Percentiles rank a stretch among this genome's conserved stretches.
Evolutionary conservation across 495 filamentous ascomycete species (phyloP).

Genomic region (Annulohypoxylon moriforme): DNA sequence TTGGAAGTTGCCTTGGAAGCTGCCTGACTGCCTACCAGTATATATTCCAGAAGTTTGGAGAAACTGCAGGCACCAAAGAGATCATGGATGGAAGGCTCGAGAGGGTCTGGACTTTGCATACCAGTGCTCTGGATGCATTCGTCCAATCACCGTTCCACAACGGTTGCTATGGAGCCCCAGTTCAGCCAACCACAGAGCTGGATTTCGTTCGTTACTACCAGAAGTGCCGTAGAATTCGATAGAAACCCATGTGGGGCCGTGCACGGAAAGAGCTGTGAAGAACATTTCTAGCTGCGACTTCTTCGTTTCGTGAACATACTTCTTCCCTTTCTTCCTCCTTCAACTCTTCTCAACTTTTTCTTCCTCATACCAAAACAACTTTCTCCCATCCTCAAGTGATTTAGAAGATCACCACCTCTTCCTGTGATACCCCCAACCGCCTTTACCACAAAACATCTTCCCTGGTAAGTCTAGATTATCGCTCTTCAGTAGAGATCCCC

Average conservation of each 20-base stretch:
- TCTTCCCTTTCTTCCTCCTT: conserved; percentile 40
- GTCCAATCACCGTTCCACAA: conserved; percentile 38
- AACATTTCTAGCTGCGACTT: conserved; percentile 42
- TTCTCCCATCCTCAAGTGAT: conserved; percentile 13
- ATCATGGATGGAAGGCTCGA: conserved; percentile 44
- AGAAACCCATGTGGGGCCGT: conserved; percentile 50
- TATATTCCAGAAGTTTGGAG: conserved; percentile 39
- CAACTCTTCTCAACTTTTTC: conserved; percentile 33
- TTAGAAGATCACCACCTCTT: conserved; percentile 16
- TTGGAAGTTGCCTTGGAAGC: not conserved
- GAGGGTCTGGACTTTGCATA: conserved; percentile 15
- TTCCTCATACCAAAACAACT: conserved; percentile 22
- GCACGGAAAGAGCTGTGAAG: conserved; percentile 48
- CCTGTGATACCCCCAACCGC: conserved; percentile 40
- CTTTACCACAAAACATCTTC: conserved; percentile 5
- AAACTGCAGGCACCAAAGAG: conserved; percentile 33
- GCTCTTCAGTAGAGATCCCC: conserved; percentile 12
- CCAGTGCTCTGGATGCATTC: conserved; percentile 30
- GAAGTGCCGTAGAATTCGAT: conserved; percentile 52
- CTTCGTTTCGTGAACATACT: conserved; percentile 28
- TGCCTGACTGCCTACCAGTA: not conserved
- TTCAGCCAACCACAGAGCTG: conserved; percentile 42
- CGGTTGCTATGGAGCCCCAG: conserved; percentile 39
- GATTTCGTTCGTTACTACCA: conserved; percentile 19
- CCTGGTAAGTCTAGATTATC: conserved; percentile 40